Conservation (phyloP, 2,329 filamentous ascomycete genomes). For the Talaromyces pinophilus region DNA sequence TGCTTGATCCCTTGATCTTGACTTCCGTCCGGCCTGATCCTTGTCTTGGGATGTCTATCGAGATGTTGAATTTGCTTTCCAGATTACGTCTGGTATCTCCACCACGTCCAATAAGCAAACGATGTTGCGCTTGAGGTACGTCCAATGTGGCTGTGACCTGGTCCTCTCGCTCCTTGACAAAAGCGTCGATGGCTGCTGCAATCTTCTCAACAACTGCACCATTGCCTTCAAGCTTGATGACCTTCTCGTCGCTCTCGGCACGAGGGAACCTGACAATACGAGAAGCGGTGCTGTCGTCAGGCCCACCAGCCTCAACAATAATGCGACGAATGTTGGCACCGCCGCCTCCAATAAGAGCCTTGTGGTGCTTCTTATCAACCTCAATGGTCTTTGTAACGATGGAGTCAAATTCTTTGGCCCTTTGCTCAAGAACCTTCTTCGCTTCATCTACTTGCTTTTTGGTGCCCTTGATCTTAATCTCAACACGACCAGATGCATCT, state of each 20-base stretch:
- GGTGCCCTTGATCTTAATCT: conserved; percentile 89
- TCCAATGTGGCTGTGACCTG: conserved; percentile 78
- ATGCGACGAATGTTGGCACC: conserved; percentile 85
- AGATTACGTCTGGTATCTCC: conserved; percentile 83
- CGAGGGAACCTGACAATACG: conserved; percentile 95
- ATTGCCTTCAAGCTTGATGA: conserved; percentile 85
- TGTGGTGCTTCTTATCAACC: conserved; percentile 91
- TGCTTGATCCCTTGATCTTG: conserved; percentile 78
- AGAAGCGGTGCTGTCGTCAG: conserved; percentile 79
- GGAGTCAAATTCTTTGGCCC: conserved; percentile 82
- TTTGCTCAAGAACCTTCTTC: conserved; percentile 85
- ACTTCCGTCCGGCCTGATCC: conserved; percentile 80
- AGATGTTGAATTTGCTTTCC: conserved; percentile 81
- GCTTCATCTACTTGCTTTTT: conserved; percentile 88
- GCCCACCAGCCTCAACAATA: conserved; percentile 83
- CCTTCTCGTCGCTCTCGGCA: conserved; percentile 76
- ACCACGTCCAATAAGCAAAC: conserved; percentile 85
- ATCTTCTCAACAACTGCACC: conserved; percentile 86
- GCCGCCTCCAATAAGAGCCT: conserved; percentile 79
- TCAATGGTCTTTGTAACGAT: conserved; percentile 83
- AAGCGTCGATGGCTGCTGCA: conserved; percentile 73
- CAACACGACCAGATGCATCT: conserved; percentile 67
- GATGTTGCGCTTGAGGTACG: conserved; percentile 85
- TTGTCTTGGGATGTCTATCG: conserved; percentile 88
- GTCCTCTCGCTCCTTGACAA: conserved; percentile 80